Percentiles rank a stretch among this genome's conserved stretches.
Conservation (phyloP, 2,329 filamentous ascomycete species). For the Didymella sp. region DNA sequence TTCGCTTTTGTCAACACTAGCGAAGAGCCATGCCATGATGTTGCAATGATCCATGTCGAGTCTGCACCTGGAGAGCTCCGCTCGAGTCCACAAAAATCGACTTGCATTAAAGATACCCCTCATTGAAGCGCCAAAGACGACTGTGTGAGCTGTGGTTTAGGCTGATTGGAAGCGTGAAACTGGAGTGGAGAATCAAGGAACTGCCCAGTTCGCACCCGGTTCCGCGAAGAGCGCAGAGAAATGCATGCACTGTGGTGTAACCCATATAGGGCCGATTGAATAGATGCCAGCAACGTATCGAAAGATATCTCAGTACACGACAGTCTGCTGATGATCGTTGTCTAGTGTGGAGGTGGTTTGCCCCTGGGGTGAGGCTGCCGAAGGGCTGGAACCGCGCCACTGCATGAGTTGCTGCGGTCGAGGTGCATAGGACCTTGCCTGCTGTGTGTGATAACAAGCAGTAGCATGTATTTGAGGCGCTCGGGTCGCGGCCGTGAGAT, state of each 20-base stretch:
- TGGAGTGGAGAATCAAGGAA: conserved; percentile 2
- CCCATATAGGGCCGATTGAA: background rate
- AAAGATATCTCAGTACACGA: background rate
- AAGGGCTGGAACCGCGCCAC: background rate
- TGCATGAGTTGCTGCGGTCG: conserved; percentile 1
- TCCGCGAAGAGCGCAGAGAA: background rate
- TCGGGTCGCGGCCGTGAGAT: conserved; percentile 2
- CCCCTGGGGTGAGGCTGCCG: background rate
- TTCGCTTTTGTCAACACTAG: background rate
- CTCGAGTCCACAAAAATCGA: background rate
- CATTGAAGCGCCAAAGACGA: background rate
- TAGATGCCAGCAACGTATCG: background rate
- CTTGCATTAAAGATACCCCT: conserved; percentile 9
- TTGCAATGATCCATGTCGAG: background rate
- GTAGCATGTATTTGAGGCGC: conserved; percentile 2
- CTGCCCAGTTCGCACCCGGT: background rate
- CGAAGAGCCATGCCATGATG: background rate
- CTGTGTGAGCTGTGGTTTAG: background rate
- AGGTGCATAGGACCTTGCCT: conserved; percentile 2
- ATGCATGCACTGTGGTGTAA: background rate
- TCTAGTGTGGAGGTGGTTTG: background rate
- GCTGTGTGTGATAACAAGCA: background rate
- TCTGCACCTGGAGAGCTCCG: background rate
- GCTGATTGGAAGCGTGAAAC: conserved; percentile 2
- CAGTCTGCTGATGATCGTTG: background rate